A percentile compares a stretch with the other conserved stretches of the same genome.
Conservation (phyloP, 495 filamentous ascomycete genomes). For the Lasiosphaeria miniovina region DNA sequence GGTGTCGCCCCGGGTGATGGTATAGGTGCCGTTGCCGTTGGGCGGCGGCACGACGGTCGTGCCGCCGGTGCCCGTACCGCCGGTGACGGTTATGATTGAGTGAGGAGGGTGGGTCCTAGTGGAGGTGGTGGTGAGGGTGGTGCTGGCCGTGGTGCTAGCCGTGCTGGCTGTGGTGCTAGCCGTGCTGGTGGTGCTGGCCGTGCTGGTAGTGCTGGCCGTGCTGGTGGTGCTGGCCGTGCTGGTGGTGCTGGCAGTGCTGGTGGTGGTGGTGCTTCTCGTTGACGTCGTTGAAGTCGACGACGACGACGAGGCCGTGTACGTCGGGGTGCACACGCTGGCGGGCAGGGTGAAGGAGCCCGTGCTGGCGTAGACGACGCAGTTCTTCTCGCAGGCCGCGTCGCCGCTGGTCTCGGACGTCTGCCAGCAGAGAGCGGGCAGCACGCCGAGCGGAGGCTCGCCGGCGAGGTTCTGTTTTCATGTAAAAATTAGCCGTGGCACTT, state of each 20-base stretch:
- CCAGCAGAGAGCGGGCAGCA: conserved; percentile 23
- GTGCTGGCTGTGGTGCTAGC: background rate
- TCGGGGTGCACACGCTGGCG: conserved; percentile 22
- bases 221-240: background rate
- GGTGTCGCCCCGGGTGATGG: background rate
- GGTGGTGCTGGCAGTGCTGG: conserved; percentile 6
- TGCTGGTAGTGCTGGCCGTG: conserved; percentile 3
- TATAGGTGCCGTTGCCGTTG: background rate
- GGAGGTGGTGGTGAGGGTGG: background rate
- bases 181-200: background rate
- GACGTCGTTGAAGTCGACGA: background rate
- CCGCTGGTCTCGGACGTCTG: conserved; percentile 21
- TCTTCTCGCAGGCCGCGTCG: conserved; percentile 37
- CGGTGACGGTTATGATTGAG: conserved; percentile 1
- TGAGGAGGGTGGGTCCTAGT: background rate
- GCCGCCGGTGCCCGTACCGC: background rate
- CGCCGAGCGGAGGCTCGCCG: conserved; percentile 28
- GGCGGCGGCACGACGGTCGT: background rate
- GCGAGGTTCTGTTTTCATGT: conserved; percentile 23
- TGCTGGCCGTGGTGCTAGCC: background rate
- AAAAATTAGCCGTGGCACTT: background rate
- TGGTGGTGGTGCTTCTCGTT: conserved; percentile 1
- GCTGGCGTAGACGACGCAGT: conserved; percentile 36
- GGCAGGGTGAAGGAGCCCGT: conserved; percentile 25
- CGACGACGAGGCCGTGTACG: conserved; percentile 9